phyloP scores from a whole-genome alignment of 768 basidiomycete species.

The Russula emetica region DNA sequence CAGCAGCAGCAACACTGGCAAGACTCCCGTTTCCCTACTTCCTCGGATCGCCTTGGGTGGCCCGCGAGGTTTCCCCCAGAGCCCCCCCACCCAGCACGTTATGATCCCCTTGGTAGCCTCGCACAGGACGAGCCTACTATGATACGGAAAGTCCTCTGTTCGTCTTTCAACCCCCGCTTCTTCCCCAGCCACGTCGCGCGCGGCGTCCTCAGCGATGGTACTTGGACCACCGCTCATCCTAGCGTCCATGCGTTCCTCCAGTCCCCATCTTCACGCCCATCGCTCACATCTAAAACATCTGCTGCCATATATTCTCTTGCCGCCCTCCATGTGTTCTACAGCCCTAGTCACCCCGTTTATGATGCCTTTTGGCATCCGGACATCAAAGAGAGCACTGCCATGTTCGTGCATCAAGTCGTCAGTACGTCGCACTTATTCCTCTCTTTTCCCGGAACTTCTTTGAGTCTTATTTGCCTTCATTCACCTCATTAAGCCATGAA shows the following conservation, averaged over 20 bases:
- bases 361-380: constrained; percentile 25
- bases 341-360: constrained; percentile 26
- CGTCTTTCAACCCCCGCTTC: constrained; percentile 12
- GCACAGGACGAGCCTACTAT: constrained; percentile 3
- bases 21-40: constrained; percentile 14
- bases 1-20: not conserved
- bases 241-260: constrained; percentile 21
- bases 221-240: constrained; percentile 26
- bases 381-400: constrained; percentile 21
- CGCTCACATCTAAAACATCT: constrained; percentile 13
- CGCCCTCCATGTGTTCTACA: constrained; percentile 23
- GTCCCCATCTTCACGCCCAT: constrained; percentile 20
- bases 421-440: constrained; percentile 19
- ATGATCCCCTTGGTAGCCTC: constrained; percentile 27
- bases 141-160: constrained; percentile 12
- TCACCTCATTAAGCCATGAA: constrained; percentile 11
- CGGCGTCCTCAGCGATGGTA: constrained; percentile 28
- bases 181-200: constrained; percentile 15
- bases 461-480: not conserved
- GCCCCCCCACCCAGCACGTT: constrained; percentile 4
- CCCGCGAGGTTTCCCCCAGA: not conserved
- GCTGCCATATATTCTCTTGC: constrained; percentile 26
- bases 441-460: too few species aligned
- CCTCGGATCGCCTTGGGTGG: constrained; percentile 18
- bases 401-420: constrained; percentile 23